Evolutionary conservation across 2,329 filamentous ascomycete species (phyloP), one percentile per base, ranked within the genome.

Genomic region (Fusarium nurragi): DNA sequence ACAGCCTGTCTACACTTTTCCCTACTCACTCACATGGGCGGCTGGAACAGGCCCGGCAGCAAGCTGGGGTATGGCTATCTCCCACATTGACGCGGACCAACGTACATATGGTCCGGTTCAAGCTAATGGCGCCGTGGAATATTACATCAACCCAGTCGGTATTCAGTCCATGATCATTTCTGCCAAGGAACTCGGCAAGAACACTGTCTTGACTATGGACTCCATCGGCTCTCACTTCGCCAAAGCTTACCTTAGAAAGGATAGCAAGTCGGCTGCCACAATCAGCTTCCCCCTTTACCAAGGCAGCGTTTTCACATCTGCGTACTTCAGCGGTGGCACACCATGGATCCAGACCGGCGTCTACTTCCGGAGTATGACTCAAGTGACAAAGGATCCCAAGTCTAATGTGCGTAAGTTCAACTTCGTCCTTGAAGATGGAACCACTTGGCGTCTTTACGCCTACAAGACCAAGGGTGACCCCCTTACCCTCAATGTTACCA

Each of bases 301-400:
- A 73, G 95, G 95, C 12, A 95, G 96, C 88, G 90, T 87, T 0
- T 97, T 93, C 70, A 82, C 97, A 18, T 97, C 94, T 6, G 94
- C 84, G 1, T 76, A 90, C 18, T 98, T 94, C 77, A 83, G 82
- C 51, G 87, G 88, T 26, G 83, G 87, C 0, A 88, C 87, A 9
- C 94, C 94, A 1, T 73, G 89, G 5, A 83, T 98, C 39, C 88
- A 94, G 68, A 90, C 89, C 21, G 88, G 87, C 2, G 85, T 95
- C 3, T 90, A 89, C 60, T 96, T 94, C 80, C 83, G 84, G 55
- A 87, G 84, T 18, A 81, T 97, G 44, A 88, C 84, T 32, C 83
- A 82, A 32, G 77, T 84, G 3, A 78, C 79, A 11, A 81, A 79
- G n/a, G 82, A 84, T 2, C 84, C 86, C 23, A 88, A 89, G 66